Evolutionary conservation across 441 rosid species (phyloP).

Genomic region (Erodium moschatum): DNA sequence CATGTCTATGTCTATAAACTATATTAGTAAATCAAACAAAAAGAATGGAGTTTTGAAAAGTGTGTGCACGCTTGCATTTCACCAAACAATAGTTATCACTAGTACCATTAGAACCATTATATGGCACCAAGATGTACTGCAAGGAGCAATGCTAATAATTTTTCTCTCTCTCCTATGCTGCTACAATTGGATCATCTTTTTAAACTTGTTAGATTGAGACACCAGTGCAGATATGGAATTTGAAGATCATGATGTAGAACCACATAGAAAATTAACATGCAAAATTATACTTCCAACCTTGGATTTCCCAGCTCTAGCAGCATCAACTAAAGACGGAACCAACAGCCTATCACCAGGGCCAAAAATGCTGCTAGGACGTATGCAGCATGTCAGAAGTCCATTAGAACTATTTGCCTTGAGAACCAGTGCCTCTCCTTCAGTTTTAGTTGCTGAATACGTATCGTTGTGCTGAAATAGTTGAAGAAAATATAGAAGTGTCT

Average conservation of each 20-base stretch:
- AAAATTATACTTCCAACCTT: slow-evolving; percentile 41
- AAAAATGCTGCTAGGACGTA: slow-evolving; percentile 90
- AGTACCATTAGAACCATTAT: too few species aligned
- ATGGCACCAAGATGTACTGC: too few species aligned
- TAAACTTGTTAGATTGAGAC: background rate
- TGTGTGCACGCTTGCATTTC: too few species aligned
- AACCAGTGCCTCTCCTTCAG: slow-evolving; percentile 68
- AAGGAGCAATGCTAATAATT: too few species aligned
- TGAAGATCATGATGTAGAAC: too few species aligned
- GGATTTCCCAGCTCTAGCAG: slow-evolving; percentile 84
- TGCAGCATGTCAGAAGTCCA: slow-evolving; percentile 78
- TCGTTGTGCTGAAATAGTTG: slow-evolving; percentile 58
- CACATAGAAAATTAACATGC: background rate
- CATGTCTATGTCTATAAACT: background rate
- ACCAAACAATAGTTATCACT: too few species aligned
- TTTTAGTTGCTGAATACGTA: slow-evolving; percentile 80
- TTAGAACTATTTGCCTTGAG: slow-evolving; percentile 57
- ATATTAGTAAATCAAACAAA: background rate
- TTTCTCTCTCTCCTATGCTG: too few species aligned
- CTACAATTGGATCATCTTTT: too few species aligned
- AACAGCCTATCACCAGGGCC: slow-evolving; percentile 87
- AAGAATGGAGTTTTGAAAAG: background rate
- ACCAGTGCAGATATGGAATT: background rate
- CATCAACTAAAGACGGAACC: slow-evolving; percentile 71
- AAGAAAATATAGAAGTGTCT: slow-evolving; percentile 9